These are phyloP conservation scores for Begonia peltatifolia DNA, from an alignment of 306 rosid genomes.

Conservation along the genomic window DNA sequence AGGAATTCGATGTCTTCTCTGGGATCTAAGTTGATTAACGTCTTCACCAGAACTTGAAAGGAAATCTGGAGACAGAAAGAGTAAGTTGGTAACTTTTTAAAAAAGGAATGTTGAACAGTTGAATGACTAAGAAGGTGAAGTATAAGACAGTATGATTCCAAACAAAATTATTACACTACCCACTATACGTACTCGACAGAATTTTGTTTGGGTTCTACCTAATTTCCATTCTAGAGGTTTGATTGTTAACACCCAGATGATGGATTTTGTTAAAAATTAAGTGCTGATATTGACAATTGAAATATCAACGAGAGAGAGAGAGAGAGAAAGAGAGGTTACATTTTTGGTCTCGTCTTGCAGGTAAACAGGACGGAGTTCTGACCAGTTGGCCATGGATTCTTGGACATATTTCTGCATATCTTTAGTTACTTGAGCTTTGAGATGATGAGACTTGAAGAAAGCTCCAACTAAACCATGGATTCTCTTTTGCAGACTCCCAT, in stretches of 20 bases:
- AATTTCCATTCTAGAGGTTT: too few relatives aligned
- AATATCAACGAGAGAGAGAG: slow-evolving; percentile 8
- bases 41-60: slow-evolving; percentile 78
- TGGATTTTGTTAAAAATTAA: not conserved
- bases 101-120: too few relatives aligned
- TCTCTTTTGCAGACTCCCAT: slow-evolving; percentile 86
- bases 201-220: too few relatives aligned
- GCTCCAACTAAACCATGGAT: slow-evolving; percentile 89
- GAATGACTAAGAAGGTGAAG: slow-evolving; percentile 24
- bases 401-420: slow-evolving; percentile 67
- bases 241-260: not conserved
- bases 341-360: slow-evolving; percentile 77
- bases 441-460: slow-evolving; percentile 79
- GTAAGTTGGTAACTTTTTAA: too few relatives aligned
- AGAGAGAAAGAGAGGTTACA: slow-evolving; percentile 35
- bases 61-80: slow-evolving; percentile 55
- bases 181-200: too few relatives aligned
- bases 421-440: slow-evolving; percentile 68
- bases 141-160: slow-evolving; percentile 37
- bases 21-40: slow-evolving; percentile 71
- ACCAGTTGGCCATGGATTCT: slow-evolving; percentile 71
- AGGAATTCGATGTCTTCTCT: slow-evolving; percentile 71
- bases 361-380: slow-evolving; percentile 40
- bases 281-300: too few relatives aligned
- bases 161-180: too few relatives aligned